phyloP scores from a whole-genome alignment of 2,329 filamentous ascomycete species.

The Alternaria triticina region DNA sequence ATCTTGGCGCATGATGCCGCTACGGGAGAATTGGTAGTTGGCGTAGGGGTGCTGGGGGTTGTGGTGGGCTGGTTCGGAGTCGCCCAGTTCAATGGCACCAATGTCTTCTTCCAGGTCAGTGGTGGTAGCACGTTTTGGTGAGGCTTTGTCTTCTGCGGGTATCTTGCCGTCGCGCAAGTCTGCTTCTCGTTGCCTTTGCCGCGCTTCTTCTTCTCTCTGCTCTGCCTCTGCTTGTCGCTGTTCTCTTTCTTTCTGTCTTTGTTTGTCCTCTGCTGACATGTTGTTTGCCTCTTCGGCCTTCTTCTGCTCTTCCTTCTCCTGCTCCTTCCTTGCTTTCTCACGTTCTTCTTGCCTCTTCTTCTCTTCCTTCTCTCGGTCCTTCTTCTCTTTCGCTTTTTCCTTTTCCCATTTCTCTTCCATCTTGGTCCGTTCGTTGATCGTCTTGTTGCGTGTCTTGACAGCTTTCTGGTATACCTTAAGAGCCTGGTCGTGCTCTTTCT shows the following conservation, averaged over 20 bases:
- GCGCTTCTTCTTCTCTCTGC: conserved; percentile 21
- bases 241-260: conserved; percentile 14
- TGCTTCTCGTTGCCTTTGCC: conserved; percentile 11
- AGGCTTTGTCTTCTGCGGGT: conserved; percentile 14
- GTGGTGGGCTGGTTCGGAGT: background rate
- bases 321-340: background rate
- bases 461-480: conserved; percentile 71
- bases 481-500: conserved; percentile 69
- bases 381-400: conserved; percentile 32
- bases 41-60: conserved; percentile 24
- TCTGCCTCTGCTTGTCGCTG: conserved; percentile 11
- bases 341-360: conserved; percentile 30
- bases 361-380: conserved; percentile 18
- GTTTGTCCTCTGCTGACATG: conserved; percentile 8
- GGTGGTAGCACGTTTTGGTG: conserved; percentile 1
- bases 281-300: conserved; percentile 19
- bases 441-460: conserved; percentile 70
- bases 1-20: conserved; percentile 35
- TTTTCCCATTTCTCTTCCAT: conserved; percentile 55
- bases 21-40: conserved; percentile 41
- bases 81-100: conserved; percentile 28
- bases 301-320: conserved; percentile 25
- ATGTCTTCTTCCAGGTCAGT: conserved; percentile 28
- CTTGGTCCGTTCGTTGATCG: conserved; percentile 68
- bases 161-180: conserved; percentile 8